Evolutionary conservation across 2,329 filamentous ascomycete species (phyloP), one percentile per base, ranked within the genome.

Genomic region (Aspergillus brasiliensis): DNA sequence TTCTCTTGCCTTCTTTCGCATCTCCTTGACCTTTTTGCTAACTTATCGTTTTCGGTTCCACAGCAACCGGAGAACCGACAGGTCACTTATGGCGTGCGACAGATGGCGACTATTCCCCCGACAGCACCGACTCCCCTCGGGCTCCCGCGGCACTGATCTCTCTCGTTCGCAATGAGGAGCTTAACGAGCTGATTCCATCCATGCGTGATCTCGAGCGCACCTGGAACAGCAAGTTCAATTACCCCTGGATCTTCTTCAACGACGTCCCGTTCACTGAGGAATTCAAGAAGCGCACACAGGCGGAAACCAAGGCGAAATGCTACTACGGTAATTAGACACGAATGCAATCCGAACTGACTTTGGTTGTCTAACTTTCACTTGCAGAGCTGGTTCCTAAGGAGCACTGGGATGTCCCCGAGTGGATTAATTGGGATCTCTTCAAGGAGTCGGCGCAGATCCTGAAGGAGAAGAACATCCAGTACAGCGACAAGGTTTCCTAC

Each of bases 191-290:
- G 82, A 81, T 98, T 25, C 86, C 89, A 73, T 92, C 92, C 25
- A 99, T 99, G 91, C 79, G 79, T 57, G 94, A 99, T 72, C 83
- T 99, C 61, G 95, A 99, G 80, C 82, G 90, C 66, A 98, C 94
- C 1, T 99, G 93, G 92, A 99, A 99, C 73, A 83, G 87, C 82
- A 99, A 99, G 74, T 99, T 98, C 86, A 99, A 99, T 81, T 99
- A 99, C 74, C 95, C 95, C 0, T 99, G 95, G 92, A 97, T 92
- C 8, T 99, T 99, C 77, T 96, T 99, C 84, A 99, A 99, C 79
- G 94, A 99, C 72, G 88, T 91, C 55, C 91, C 91, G 15, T 99
- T 99, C 73, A 88, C 90, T 2, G 90, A 95, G 15, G 93, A 98
- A 70, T 99, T 99, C 82, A 98, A 96, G 80, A 82, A 81, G 70